Evolutionary conservation across 192 early-diverging fungal species (phyloP).

Genomic region (Ambispora gerdemannii): DNA sequence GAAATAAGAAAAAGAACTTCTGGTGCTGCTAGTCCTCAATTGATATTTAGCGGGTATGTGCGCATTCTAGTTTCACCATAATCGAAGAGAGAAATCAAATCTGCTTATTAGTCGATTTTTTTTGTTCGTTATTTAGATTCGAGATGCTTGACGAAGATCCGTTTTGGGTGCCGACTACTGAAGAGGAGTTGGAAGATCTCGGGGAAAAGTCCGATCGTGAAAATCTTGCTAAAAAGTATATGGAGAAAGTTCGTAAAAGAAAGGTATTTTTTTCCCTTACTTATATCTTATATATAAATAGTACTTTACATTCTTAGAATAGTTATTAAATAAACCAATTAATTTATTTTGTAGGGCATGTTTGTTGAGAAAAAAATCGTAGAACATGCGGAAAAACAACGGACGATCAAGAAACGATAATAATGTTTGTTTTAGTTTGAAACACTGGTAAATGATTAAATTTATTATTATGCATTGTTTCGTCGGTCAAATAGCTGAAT

Average conservation of each 20-base stretch:
- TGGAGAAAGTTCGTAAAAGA: slow-evolving; percentile 90
- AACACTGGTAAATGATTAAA: no score
- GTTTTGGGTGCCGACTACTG: slow-evolving; percentile 97
- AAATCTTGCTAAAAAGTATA: slow-evolving; percentile 93
- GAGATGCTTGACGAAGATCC: slow-evolving; percentile 92
- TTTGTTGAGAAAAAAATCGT: slow-evolving; percentile 91
- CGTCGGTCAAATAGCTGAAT: no score
- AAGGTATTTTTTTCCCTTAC: slow-evolving; percentile 55
- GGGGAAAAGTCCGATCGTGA: slow-evolving; percentile 97
- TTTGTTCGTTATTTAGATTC: slow-evolving; percentile 49
- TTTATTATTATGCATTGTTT: no score
- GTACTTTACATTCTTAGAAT: background rate
- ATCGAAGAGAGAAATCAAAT: background rate
- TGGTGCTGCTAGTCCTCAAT: slow-evolving; percentile 91
- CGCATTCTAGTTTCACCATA: background rate
- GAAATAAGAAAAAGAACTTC: slow-evolving; percentile 95
- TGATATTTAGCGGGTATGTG: slow-evolving; percentile 83
- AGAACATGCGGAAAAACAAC: slow-evolving; percentile 83
- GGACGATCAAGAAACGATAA: slow-evolving; percentile 71
- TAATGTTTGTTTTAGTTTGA: no score
- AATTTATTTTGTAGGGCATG: slow-evolving; percentile 53
- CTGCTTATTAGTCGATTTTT: no score
- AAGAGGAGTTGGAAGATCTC: slow-evolving; percentile 96
- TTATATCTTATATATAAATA: background rate
- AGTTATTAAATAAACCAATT: background rate